Percentiles rank a stretch among this genome's conserved stretches.
Conservation (phyloP, 2,329 filamentous ascomycete genomes). For the Penicillium palitans region DNA sequence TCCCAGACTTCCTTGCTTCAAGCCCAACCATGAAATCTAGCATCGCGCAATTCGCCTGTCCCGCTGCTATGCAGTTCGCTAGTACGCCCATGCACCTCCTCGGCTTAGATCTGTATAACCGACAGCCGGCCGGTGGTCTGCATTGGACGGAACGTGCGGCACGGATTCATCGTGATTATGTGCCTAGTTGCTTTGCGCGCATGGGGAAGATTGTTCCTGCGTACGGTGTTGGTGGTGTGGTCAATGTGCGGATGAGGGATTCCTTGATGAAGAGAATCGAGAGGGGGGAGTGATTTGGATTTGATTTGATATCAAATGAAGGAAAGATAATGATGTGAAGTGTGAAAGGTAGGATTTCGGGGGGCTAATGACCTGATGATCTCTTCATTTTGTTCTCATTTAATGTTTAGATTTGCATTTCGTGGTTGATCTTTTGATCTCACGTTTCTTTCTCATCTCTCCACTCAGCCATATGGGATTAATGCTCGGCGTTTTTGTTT, state of each 20-base stretch:
- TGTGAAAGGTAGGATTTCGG: neutral
- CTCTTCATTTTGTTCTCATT: conserved; percentile 2
- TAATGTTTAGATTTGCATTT: conserved; percentile 8
- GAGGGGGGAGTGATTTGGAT: conserved; percentile 29
- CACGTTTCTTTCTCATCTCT: conserved; percentile 2
- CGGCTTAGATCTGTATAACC: conserved; percentile 83
- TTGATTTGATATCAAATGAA: neutral
- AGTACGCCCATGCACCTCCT: conserved; percentile 83
- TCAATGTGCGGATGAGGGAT: conserved; percentile 71
- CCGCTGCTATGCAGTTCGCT: conserved; percentile 73
- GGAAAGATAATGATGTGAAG: neutral
- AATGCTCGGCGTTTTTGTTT: conserved; percentile 1
- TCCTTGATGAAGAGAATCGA: conserved; percentile 62
- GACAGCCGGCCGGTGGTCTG: conserved; percentile 49
- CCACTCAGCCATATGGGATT: conserved; percentile 8
- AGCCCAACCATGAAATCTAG: conserved; percentile 53
- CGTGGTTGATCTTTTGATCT: neutral
- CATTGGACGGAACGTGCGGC: conserved; percentile 62
- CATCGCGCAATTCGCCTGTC: conserved; percentile 76
- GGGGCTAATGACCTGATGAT: conserved; percentile 7
- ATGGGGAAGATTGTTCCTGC: conserved; percentile 85
- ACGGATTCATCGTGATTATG: conserved; percentile 73
- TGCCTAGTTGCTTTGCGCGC: conserved; percentile 69
- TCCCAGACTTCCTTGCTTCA: conserved; percentile 56
- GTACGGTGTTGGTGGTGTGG: conserved; percentile 83